phyloP scores from a whole-genome alignment of 192 early-diverging fungal species.

The Tieghemiomyces parasiticus region DNA sequence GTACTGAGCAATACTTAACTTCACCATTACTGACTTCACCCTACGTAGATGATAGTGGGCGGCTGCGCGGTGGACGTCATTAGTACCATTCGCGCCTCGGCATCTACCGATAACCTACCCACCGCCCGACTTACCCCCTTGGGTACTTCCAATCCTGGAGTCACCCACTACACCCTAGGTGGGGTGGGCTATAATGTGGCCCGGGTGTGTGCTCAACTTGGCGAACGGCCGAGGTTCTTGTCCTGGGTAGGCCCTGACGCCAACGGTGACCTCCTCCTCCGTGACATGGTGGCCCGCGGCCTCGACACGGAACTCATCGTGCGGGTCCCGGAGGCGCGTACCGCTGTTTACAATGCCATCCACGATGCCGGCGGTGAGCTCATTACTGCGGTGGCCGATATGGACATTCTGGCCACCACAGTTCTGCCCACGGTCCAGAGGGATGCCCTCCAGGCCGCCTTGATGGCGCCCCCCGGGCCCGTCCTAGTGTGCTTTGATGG shows the following conservation, averaged over 20 bases:
- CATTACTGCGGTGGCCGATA: conserved; percentile 79
- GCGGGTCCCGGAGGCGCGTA: conserved; percentile 23
- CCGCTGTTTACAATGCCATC: conserved; percentile 73
- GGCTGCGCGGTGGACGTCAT: conserved; percentile 79
- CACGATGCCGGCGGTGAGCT: conserved; percentile 54
- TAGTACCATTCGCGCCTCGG: conserved; percentile 24
- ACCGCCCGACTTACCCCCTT: background rate
- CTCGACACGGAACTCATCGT: conserved; percentile 30
- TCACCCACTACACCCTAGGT: conserved; percentile 45
- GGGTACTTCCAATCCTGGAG: conserved; percentile 61
- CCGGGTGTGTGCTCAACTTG: conserved; percentile 52
- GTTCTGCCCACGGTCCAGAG: background rate
- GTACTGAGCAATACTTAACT: no score
- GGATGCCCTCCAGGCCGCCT: conserved; percentile 11
- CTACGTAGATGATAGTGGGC: conserved; percentile 66
- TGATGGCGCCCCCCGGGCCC: conserved; percentile 11
- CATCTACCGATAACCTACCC: background rate
- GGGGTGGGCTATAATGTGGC: conserved; percentile 92
- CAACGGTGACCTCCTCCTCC: conserved; percentile 34
- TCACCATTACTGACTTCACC: no score
- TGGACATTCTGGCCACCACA: conserved; percentile 61
- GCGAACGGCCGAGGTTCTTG: conserved; percentile 44
- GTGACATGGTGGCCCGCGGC: conserved; percentile 32
- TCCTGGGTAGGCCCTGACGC: conserved; percentile 60
- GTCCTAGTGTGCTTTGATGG: conserved; percentile 56